Percentiles rank a stretch among this genome's conserved stretches.
These are phyloP conservation scores for Mucor indicus DNA, from an alignment of 371 early-diverging fungal species.

Conservation along the genomic window DNA sequence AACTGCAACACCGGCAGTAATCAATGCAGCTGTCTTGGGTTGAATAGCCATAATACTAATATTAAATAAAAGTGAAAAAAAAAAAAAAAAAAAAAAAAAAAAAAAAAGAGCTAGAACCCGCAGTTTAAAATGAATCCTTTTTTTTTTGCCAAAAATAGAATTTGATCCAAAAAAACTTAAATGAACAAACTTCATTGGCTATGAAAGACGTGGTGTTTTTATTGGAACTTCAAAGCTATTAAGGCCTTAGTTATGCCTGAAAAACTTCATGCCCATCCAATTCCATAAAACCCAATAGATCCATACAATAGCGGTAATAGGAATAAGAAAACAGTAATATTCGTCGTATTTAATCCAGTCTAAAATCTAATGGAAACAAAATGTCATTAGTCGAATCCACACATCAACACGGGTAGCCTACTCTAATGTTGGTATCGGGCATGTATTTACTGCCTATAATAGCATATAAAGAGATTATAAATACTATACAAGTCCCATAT, in stretches of 20 bases:
- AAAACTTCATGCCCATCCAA: slow-evolving; percentile 95
- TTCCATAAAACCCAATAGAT: slow-evolving; percentile 83
- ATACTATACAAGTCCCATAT: slow-evolving; percentile 56
- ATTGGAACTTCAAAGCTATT: too few relatives aligned
- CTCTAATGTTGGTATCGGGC: slow-evolving; percentile 66
- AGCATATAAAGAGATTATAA: slow-evolving; percentile 63
- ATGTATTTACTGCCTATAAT: slow-evolving; percentile 70
- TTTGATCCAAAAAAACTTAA: too few relatives aligned
- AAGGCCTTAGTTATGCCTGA: slow-evolving; percentile 77
- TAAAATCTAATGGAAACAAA: slow-evolving; percentile 56
- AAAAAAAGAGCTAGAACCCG: not conserved
- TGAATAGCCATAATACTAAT: slow-evolving; percentile 22
- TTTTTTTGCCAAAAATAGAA: too few relatives aligned
- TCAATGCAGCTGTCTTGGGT: slow-evolving; percentile 29
- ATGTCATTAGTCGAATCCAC: too few relatives aligned
- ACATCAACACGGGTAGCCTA: too few relatives aligned
- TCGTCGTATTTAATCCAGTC: slow-evolving; percentile 77
- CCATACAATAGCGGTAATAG: slow-evolving; percentile 75
- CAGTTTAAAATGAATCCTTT: too few relatives aligned
- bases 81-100: not conserved
- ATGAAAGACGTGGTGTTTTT: too few relatives aligned
- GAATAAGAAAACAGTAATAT: slow-evolving; percentile 83
- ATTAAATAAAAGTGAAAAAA: too few relatives aligned
- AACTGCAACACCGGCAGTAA: slow-evolving; percentile 30
- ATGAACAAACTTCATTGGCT: too few relatives aligned